These are phyloP conservation scores for Truncatella angustata DNA, from an alignment of 2,329 filamentous ascomycete species.

Conservation along the genomic window DNA sequence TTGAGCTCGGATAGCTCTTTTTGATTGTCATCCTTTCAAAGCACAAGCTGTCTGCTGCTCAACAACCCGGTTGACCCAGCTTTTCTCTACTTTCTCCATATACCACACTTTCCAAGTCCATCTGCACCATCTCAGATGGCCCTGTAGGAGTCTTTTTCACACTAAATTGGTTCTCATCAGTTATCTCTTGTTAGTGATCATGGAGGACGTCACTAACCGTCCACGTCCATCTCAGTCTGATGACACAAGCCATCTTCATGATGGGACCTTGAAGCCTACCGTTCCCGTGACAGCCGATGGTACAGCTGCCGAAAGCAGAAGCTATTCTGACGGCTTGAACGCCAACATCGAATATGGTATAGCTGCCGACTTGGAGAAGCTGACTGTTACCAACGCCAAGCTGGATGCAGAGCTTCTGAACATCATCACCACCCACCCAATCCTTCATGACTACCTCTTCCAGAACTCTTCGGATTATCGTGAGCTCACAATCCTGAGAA, in stretches of 20 bases:
- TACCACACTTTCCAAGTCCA: background rate
- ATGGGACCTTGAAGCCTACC: background rate
- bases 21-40: too few relatives aligned
- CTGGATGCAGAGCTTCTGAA: background rate
- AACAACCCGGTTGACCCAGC: too few relatives aligned
- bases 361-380: background rate
- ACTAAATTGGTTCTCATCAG: background rate
- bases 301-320: too few relatives aligned
- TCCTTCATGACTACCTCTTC: conserved; percentile 4
- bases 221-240: background rate
- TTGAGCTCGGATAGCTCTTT: too few relatives aligned
- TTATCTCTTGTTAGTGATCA: too few relatives aligned
- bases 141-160: background rate
- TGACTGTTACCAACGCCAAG: background rate
- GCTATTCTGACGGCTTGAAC: background rate
- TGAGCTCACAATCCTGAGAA: background rate
- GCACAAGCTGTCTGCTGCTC: too few relatives aligned
- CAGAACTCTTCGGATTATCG: background rate
- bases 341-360: background rate
- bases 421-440: conserved; percentile 1
- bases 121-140: background rate
- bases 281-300: too few relatives aligned
- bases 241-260: background rate
- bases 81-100: too few relatives aligned
- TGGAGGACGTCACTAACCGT: background rate